These are phyloP conservation scores for Wickerhamiella kazuoi DNA, from an alignment of 805 yeast genomes.

Conservation along the genomic window DNA sequence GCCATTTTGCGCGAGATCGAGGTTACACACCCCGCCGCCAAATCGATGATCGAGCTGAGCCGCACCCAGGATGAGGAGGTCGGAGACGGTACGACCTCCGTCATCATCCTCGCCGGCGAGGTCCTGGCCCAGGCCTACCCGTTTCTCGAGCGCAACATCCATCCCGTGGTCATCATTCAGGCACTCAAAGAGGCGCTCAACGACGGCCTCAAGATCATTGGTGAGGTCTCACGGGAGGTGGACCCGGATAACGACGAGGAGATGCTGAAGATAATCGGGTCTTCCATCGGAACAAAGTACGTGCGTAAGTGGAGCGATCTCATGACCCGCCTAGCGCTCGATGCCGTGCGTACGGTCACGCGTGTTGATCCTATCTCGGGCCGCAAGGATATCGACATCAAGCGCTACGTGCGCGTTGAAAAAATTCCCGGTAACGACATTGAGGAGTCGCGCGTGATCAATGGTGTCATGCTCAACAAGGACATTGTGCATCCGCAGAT, in stretches of 20 bases:
- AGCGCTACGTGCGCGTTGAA: constrained; percentile 84
- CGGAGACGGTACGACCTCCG: constrained; percentile 97
- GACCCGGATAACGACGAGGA: constrained; percentile 72
- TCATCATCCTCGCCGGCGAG: constrained; percentile 92
- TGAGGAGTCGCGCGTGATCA: constrained; percentile 69
- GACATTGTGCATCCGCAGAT: constrained; percentile 98
- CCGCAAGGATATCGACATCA: constrained; percentile 68
- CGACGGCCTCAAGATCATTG: constrained; percentile 80
- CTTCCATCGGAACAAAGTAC: constrained; percentile 93
- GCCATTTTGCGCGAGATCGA: constrained; percentile 95
- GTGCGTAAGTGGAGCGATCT: constrained; percentile 75
- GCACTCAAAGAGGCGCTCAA: constrained; percentile 80
- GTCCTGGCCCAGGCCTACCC: constrained; percentile 90
- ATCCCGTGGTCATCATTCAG: constrained; percentile 89
- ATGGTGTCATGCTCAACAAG: constrained; percentile 84
- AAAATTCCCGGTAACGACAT: constrained; percentile 98
- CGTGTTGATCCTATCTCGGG: constrained; percentile 34
- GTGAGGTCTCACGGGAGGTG: constrained; percentile 65
- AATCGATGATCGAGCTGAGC: constrained; percentile 90
- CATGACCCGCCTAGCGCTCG: constrained; percentile 78
- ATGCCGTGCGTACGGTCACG: constrained; percentile 72
- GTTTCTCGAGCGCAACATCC: constrained; percentile 78
- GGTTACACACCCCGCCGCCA: constrained; percentile 93
- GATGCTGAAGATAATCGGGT: constrained; percentile 68
- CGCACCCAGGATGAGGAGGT: constrained; percentile 98